Evolutionary conservation across 2,329 filamentous ascomycete species (phyloP).

Genomic region (Claviceps sorghi): DNA sequence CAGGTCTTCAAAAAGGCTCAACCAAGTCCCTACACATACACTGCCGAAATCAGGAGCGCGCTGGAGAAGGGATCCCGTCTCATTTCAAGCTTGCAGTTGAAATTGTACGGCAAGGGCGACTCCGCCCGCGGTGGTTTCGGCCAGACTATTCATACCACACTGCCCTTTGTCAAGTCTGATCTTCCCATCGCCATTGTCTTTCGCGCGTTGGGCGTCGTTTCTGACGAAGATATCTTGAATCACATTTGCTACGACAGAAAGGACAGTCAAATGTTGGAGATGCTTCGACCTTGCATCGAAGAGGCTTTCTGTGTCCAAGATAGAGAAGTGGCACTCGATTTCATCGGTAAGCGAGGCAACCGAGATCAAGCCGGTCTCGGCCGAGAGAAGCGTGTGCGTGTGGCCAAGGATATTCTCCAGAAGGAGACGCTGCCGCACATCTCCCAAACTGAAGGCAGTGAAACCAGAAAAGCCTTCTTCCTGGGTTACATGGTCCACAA

Average conservation of each 20-base stretch:
- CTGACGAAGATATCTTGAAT: conserved; percentile 94
- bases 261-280: conserved; percentile 94
- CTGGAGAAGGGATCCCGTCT: conserved; percentile 91
- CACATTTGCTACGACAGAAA: conserved; percentile 94
- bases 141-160: conserved; percentile 74
- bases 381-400: conserved; percentile 76
- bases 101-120: conserved; percentile 76
- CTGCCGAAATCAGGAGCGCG: conserved; percentile 90
- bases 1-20: conserved; percentile 97
- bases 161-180: conserved; percentile 89
- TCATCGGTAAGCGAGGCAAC: conserved; percentile 84
- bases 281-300: conserved; percentile 92
- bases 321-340: conserved; percentile 83
- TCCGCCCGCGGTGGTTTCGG: conserved; percentile 63
- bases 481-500: conserved; percentile 98
- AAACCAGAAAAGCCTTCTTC: conserved; percentile 95
- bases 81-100: conserved; percentile 84
- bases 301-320: conserved; percentile 95
- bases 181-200: conserved; percentile 93
- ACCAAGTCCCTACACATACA: conserved; percentile 82
- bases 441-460: conserved; percentile 84
- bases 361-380: conserved; percentile 45
- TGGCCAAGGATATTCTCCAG: conserved; percentile 86
- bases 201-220: conserved; percentile 86
- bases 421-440: conserved; percentile 96